Conservation (phyloP, 768 basidiomycete genomes). For the Lentinula aciculospora region DNA sequence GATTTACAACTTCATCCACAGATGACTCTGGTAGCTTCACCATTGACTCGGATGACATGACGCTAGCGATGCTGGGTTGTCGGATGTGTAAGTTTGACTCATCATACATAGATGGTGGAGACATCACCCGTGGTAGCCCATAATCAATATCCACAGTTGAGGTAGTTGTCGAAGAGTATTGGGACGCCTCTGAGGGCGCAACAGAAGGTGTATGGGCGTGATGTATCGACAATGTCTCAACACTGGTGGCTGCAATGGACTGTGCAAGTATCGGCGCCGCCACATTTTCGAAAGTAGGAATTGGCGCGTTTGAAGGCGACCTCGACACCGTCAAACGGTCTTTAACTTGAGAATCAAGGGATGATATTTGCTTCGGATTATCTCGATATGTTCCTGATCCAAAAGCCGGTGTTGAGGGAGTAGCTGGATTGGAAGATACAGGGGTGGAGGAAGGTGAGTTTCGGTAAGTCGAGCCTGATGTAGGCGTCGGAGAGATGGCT, state of each 20-base stretch:
- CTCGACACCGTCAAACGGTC: neutral
- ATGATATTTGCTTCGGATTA: constrained; percentile 19
- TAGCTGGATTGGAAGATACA: constrained; percentile 2
- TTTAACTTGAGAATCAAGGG: constrained; percentile 12
- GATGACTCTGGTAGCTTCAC: neutral
- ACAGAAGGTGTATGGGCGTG: constrained; percentile 1
- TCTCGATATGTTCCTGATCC: constrained; percentile 3
- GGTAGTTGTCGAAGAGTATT: neutral
- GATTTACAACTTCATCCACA: neutral
- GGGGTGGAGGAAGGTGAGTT: constrained; percentile 7
- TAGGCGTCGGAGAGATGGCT: constrained; percentile 6
- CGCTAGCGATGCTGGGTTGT: neutral
- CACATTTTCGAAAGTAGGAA: neutral
- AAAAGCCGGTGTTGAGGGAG: constrained; percentile 10
- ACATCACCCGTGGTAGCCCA: constrained; percentile 2
- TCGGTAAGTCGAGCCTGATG: neutral
- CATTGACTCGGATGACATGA: neutral
- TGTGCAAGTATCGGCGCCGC: neutral
- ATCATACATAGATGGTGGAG: constrained; percentile 4
- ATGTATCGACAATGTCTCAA: neutral
- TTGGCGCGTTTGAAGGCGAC: neutral
- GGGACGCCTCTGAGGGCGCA: neutral
- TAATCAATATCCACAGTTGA: constrained; percentile 1
- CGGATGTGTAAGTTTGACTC: neutral
- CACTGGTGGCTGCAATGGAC: neutral